phyloP scores from a whole-genome alignment of 441 rosid species.

The Gossypium davidsonii region DNA sequence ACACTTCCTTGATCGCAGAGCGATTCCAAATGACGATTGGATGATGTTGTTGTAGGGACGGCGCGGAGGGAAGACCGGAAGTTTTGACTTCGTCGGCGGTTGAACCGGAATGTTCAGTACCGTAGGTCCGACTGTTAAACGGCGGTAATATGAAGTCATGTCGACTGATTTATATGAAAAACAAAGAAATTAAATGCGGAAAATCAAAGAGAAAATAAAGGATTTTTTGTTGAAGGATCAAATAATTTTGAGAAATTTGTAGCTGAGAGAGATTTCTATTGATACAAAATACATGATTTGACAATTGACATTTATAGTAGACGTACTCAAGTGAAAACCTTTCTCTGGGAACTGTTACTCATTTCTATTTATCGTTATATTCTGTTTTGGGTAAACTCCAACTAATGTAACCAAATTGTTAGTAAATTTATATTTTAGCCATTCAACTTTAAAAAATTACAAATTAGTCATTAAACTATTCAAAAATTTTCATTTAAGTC shows the following conservation, averaged over 20 bases:
- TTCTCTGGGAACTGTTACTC: neutral
- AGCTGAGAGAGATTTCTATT: neutral
- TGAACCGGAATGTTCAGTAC: constrained; percentile 14
- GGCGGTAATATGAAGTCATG: constrained; percentile 53
- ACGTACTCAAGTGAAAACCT: neutral
- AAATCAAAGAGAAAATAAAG: neutral
- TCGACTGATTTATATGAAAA: neutral
- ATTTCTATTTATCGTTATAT: neutral
- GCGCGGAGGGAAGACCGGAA: constrained; percentile 25
- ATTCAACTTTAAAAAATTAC: too few species aligned
- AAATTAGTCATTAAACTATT: too few species aligned
- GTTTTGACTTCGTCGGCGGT: constrained; percentile 19
- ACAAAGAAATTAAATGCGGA: neutral
- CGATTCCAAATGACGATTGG: constrained; percentile 22
- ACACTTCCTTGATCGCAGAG: constrained; percentile 27
- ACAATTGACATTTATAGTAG: neutral
- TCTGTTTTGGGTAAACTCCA: too few species aligned
- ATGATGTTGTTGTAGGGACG: constrained; percentile 13
- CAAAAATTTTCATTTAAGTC: too few species aligned
- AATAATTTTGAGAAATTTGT: neutral
- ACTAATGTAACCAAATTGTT: too few species aligned
- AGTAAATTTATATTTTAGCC: too few species aligned
- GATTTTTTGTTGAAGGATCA: neutral
- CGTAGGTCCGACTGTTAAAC: constrained; percentile 30
- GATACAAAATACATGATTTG: neutral